These are phyloP conservation scores for Cenchrus purpureus DNA, from an alignment of 176 grass and related monocot genomes.

Conservation along the genomic window DNA sequence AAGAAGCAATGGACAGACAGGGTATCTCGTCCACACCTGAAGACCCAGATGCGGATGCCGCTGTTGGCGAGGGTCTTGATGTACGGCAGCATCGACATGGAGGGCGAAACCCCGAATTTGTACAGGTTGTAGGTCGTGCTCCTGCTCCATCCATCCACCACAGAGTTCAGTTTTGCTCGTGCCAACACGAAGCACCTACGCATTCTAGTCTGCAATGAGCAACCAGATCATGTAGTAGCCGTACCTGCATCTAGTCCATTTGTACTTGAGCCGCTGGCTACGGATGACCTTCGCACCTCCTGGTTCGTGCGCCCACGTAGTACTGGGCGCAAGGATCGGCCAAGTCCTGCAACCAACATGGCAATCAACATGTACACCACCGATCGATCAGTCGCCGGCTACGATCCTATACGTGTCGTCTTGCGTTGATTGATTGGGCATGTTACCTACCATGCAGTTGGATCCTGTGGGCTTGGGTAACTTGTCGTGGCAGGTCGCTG, in stretches of 20 bases:
- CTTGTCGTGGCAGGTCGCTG: slow-evolving; percentile 35
- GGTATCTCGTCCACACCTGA: neutral
- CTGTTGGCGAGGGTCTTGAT: slow-evolving; percentile 31
- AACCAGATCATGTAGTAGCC: neutral
- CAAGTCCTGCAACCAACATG: slow-evolving; percentile 11
- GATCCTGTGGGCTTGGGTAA: slow-evolving; percentile 26
- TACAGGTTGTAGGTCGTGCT: slow-evolving; percentile 24
- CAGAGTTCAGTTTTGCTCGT: neutral
- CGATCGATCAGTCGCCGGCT: too few relatives aligned
- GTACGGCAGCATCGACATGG: slow-evolving; percentile 47
- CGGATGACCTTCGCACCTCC: slow-evolving; percentile 43
- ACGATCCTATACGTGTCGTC: too few relatives aligned
- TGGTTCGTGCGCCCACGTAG: slow-evolving; percentile 55
- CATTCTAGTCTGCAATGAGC: too few relatives aligned
- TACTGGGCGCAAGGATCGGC: slow-evolving; percentile 42
- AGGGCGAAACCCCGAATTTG: slow-evolving; percentile 38
- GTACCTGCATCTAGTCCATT: slow-evolving; percentile 48
- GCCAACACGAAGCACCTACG: too few relatives aligned
- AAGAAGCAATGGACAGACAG: too few relatives aligned
- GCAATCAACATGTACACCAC: too few relatives aligned
- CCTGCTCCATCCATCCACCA: neutral
- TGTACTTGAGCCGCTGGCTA: slow-evolving; percentile 28
- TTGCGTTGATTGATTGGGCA: too few relatives aligned
- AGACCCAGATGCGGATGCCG: slow-evolving; percentile 58
- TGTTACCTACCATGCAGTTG: slow-evolving; percentile 48